phyloP scores from a whole-genome alignment of 495 filamentous ascomycete species.

The Penicillium paradoxum region DNA sequence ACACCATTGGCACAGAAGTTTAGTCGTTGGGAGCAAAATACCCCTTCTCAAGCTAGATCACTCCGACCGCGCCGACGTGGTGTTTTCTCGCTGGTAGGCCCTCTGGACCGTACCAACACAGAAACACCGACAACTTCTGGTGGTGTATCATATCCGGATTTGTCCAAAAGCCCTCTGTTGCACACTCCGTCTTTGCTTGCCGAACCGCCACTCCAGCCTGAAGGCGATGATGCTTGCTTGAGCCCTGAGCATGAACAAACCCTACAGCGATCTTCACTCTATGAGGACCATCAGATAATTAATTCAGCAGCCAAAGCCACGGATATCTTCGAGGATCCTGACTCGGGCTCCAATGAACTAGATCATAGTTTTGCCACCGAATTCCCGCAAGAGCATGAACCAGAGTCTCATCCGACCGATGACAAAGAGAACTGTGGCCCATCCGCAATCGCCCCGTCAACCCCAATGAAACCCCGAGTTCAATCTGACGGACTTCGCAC shows the following conservation, averaged over 20 bases:
- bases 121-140: slow-evolving; percentile 5
- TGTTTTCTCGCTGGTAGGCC: slow-evolving; percentile 45
- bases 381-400: slow-evolving; percentile 12
- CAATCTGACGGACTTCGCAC: slow-evolving; percentile 32
- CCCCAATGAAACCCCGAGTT: slow-evolving; percentile 25
- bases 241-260: slow-evolving; percentile 7
- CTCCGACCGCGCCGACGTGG: slow-evolving; percentile 31
- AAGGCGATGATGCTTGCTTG: slow-evolving; percentile 5
- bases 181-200: slow-evolving; percentile 14
- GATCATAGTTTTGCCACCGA: slow-evolving; percentile 1
- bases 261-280: neutral
- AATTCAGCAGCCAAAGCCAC: slow-evolving; percentile 12
- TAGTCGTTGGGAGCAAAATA: slow-evolving; percentile 53
- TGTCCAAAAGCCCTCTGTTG: slow-evolving; percentile 17
- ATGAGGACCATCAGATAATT: slow-evolving; percentile 2
- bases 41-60: slow-evolving; percentile 40
- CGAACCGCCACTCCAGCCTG: slow-evolving; percentile 17
- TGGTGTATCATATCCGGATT: slow-evolving; percentile 25
- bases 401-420: slow-evolving; percentile 11
- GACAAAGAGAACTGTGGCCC: slow-evolving; percentile 33
- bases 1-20: slow-evolving; percentile 59
- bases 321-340: slow-evolving; percentile 24
- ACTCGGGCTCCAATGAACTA: neutral
- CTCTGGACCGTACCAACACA: slow-evolving; percentile 11
- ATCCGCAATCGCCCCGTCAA: slow-evolving; percentile 29